Evolutionary conservation across 1,139 yeast species (phyloP).

Genomic region (Yamadazyma aaseri): DNA sequence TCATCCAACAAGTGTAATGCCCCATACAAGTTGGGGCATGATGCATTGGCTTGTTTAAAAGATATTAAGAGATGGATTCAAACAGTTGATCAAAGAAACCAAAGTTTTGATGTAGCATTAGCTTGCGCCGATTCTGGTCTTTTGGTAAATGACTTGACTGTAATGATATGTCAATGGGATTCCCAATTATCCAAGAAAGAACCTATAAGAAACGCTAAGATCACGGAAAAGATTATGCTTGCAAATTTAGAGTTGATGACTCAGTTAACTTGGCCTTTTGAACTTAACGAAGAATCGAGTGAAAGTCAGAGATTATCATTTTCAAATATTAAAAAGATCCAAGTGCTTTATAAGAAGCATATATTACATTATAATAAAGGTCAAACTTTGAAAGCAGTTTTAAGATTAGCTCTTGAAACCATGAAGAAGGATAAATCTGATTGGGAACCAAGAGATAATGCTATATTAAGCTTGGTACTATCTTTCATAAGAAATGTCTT

Average conservation of each 20-base stretch:
- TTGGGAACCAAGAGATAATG: constrained; percentile 70
- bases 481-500: constrained; percentile 74
- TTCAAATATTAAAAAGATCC: constrained; percentile 63
- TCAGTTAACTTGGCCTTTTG: constrained; percentile 83
- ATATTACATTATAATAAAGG: constrained; percentile 61
- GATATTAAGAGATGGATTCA: constrained; percentile 88
- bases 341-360: constrained; percentile 67
- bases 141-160: constrained; percentile 68
- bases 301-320: constrained; percentile 58
- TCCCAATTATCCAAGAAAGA: constrained; percentile 23
- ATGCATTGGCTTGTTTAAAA: constrained; percentile 83
- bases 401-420: constrained; percentile 68
- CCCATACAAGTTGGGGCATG: constrained; percentile 82
- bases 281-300: constrained; percentile 43
- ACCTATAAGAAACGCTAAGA: constrained; percentile 27
- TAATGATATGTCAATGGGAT: constrained; percentile 79
- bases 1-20: constrained; percentile 39
- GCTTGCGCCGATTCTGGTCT: constrained; percentile 84
- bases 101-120: constrained; percentile 76
- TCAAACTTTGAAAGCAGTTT: constrained; percentile 62
- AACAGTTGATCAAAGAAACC: constrained; percentile 72
- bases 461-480: constrained; percentile 68
- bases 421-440: constrained; percentile 54
- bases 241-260: constrained; percentile 79
- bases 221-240: constrained; percentile 62